These are phyloP conservation scores for Nannizziopsis arthrosporioides DNA, from an alignment of 2,329 filamentous ascomycete genomes.

Conservation along the genomic window DNA sequence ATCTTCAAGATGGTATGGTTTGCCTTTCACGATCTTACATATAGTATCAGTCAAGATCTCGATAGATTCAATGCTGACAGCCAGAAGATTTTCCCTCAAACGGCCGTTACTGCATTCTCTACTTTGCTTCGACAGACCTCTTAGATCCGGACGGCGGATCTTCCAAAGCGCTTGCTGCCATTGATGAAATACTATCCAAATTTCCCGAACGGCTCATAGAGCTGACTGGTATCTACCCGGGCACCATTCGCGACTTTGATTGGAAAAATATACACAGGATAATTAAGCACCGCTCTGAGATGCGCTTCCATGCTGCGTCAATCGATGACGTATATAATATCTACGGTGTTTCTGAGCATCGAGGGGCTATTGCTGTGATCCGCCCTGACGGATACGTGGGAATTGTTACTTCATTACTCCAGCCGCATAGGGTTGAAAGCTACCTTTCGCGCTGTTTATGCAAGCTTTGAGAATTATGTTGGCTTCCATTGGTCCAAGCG, in stretches of 20 bases:
- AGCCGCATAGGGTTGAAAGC: slow-evolving; percentile 17
- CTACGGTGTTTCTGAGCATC: slow-evolving; percentile 25
- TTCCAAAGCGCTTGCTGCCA: slow-evolving; percentile 17
- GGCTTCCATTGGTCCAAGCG: not conserved
- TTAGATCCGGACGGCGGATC: slow-evolving; percentile 23
- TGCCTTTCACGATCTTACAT: too few species aligned
- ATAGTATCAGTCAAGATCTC: slow-evolving; percentile 1
- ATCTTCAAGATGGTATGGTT: slow-evolving; percentile 27
- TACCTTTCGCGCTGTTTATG: slow-evolving; percentile 18
- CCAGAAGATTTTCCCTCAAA: slow-evolving; percentile 26
- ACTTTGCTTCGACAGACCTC: slow-evolving; percentile 27
- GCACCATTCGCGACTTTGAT: slow-evolving; percentile 18
- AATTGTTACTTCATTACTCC: slow-evolving; percentile 17
- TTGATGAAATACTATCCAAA: slow-evolving; percentile 19
- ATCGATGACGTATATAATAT: slow-evolving; percentile 27
- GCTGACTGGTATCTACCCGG: slow-evolving; percentile 27
- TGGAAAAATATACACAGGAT: slow-evolving; percentile 25
- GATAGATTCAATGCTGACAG: too few species aligned
- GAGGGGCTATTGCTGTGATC: slow-evolving; percentile 27
- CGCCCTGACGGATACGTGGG: slow-evolving; percentile 33
- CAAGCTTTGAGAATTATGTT: not conserved
- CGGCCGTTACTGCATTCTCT: slow-evolving; percentile 29
- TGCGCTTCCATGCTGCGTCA: slow-evolving; percentile 26
- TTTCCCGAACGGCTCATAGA: slow-evolving; percentile 24
- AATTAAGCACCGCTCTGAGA: slow-evolving; percentile 27